Evolutionary conservation across 441 rosid species (phyloP), one percentile per base, ranked within the genome.

Genomic region (Lepidium campestre): DNA sequence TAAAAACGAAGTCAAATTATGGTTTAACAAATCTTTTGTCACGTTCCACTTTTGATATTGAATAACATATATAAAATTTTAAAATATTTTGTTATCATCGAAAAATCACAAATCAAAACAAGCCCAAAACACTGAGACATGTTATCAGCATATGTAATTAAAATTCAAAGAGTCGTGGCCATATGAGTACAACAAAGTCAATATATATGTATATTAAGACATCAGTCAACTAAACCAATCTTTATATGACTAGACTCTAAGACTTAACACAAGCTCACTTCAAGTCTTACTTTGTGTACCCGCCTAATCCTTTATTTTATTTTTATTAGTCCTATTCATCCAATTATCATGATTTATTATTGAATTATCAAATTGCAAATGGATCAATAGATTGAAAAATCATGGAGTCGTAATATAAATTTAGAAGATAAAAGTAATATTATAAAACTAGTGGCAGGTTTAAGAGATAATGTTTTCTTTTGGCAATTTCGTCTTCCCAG

Each of bases 21-120:
- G 75, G 71, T 57, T 40, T 19, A 64, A 49, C 75, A 10, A 64
- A 64, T 64, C 31, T 34, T 64, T 71, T 64, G 75, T 65, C 70
- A 48, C 23, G 47, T 47, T 64, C 71, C 48, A 40, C 60, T 29
- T 63, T 56, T 9, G 29, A 17, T 54, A 42, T 34, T 54, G 25
- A 17, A 57, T 47, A 15, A 14, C 36, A 62, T 13, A 13, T 32
- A 41, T 27, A 29, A 50, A 10, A n/a, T 6, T 6, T 19, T 34
- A 22, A 22, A 40, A 19, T 10, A 41, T 5, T 18, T 54, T 2
- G 6, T 45, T 18, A 19, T 19, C 37, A 17, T 40, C 7, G 11
- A 18, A 29, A 57, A 57, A n/a, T 8, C 9, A 15, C 19, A 31
- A 31, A 62, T 19, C 19, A 62, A n/a, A 32, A 5, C 32, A n/a